phyloP scores from a whole-genome alignment of 768 basidiomycete species.

The Rickenella mellea region DNA sequence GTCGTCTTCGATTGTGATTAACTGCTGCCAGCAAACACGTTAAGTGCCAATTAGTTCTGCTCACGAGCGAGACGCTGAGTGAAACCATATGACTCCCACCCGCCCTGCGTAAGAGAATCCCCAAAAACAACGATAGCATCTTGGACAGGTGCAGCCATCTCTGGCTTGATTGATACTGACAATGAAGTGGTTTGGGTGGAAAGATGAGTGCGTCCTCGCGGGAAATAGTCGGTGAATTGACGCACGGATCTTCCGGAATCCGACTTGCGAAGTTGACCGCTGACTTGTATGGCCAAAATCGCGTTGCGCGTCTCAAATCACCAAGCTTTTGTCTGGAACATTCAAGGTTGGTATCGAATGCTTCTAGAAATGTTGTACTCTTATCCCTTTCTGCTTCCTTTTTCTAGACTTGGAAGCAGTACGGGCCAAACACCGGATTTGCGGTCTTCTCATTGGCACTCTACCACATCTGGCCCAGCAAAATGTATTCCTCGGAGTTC shows the following conservation, averaged over 20 bases:
- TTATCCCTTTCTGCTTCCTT: not conserved
- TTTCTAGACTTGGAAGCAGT: slow-evolving; percentile 66
- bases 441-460: slow-evolving; percentile 82
- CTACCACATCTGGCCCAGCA: slow-evolving; percentile 93
- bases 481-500: slow-evolving; percentile 93
- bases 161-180: not conserved
- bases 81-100: slow-evolving; percentile 53
- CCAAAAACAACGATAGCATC: slow-evolving; percentile 71
- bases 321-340: slow-evolving; percentile 82
- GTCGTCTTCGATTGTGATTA: slow-evolving; percentile 10
- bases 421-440: slow-evolving; percentile 73
- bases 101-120: slow-evolving; percentile 71
- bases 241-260: too few species aligned
- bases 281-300: too few species aligned
- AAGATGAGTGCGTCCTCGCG: too few species aligned
- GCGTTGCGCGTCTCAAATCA: slow-evolving; percentile 67
- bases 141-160: slow-evolving; percentile 49
- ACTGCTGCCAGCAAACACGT: slow-evolving; percentile 5
- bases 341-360: slow-evolving; percentile 47
- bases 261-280: too few species aligned
- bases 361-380: not conserved
- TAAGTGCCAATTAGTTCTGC: not conserved
- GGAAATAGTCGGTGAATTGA: too few species aligned
- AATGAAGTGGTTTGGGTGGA: not conserved
- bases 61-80: slow-evolving; percentile 43